Base-by-base conservation (phyloP, 352 stramenopile species). In the Globisporangium emineosum region DNA sequence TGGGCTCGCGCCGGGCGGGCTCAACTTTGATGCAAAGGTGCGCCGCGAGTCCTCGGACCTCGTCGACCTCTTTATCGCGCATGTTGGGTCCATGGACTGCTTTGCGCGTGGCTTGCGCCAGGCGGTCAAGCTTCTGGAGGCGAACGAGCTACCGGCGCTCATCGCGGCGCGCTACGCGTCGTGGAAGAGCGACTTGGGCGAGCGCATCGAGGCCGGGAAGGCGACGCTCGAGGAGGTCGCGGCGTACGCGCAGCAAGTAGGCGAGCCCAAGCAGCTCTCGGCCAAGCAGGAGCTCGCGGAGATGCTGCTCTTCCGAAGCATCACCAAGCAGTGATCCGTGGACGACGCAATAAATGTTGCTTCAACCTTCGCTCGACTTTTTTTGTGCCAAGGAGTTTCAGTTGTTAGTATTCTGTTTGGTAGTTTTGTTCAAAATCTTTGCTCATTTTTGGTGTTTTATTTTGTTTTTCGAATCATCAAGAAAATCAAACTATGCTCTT, bases 11-110 rank as follows among this genome's bases (percentile, higher is more conserved):
- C 75, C 75, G 1, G 87, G 87, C 27, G 89, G 89, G 2, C 70
- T 97, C 57, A 96, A 96, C 78, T 96, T 97, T 74, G 87, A 96
- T 69, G 78, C 72, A 43, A 94, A 94, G 69, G 81, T 95, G 40
- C 79, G 89, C 23, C 78, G 89, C 42, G 87, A 97, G 64, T 90
- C 76, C 45, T 88, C 86, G 12, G 84, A 94, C 56, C 69, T 86
- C 19, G 71, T 79, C 10, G 89, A 97, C 72, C 65, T 95, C 10
- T 95, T 96, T 70, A 84, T 94, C 57, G 89, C 82, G 19, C 89
- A 97, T 68, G 79, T 97, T 67, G 83, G 79, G 30, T 86, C 81
- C 13, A 97, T 97, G 80, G 88, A 96, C 66, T 88, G 80, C 33
- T 93, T 93, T 57, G 87, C 88, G 19, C 67, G 75, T 21, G 88